phyloP scores from a whole-genome alignment of 106 monocot species.

The Apostasia shenzhenica region DNA sequence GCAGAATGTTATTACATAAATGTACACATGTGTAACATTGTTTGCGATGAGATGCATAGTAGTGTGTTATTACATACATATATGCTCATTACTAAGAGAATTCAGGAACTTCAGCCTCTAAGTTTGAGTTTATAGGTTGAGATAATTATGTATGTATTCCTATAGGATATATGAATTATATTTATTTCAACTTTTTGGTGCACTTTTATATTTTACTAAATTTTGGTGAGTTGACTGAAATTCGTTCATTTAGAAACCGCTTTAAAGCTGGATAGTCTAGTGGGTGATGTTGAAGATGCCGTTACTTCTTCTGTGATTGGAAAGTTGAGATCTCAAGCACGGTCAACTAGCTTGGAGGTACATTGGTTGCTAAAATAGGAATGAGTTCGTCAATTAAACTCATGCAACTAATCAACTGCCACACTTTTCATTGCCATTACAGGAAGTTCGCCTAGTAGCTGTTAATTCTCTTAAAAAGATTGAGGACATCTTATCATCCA shows the following conservation, averaged over 20 bases:
- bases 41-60: too few species aligned
- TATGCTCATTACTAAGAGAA: too few species aligned
- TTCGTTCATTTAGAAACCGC: constrained; percentile 49
- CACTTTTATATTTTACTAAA: too few species aligned
- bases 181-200: too few species aligned
- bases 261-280: constrained; percentile 76
- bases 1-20: too few species aligned
- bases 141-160: too few species aligned
- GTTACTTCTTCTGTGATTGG: constrained; percentile 70
- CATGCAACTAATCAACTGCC: not conserved
- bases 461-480: constrained; percentile 61
- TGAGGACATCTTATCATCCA: constrained; percentile 57
- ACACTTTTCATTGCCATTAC: constrained; percentile 1
- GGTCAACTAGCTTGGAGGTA: constrained; percentile 54
- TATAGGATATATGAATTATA: too few species aligned
- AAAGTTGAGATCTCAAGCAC: constrained; percentile 45
- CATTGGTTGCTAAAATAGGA: not conserved
- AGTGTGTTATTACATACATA: too few species aligned
- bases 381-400: not conserved
- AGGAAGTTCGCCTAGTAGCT: constrained; percentile 48
- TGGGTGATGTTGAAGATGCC: constrained; percentile 96
- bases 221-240: not conserved
- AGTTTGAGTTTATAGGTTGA: too few species aligned
- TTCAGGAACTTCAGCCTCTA: too few species aligned
- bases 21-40: too few species aligned